phyloP scores from a whole-genome alignment of 1,284 basidiomycete genomes.

The Dichomitus squalens region DNA sequence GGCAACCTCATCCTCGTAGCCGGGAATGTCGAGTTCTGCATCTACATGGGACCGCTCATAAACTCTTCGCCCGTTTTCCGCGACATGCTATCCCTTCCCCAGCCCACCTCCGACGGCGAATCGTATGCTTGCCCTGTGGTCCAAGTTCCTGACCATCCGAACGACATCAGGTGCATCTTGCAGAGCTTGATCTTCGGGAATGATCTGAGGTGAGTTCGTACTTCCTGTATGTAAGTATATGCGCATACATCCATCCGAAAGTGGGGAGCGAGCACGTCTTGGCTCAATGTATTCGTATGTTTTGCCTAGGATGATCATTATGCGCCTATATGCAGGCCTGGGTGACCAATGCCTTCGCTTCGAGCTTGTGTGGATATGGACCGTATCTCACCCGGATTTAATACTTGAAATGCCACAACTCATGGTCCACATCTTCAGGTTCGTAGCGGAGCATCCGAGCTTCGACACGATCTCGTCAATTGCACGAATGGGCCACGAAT shows the following conservation, averaged over 20 bases:
- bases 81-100: slow-evolving; percentile 7
- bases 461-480: background rate
- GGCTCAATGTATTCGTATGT: too few relatives aligned
- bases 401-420: too few relatives aligned
- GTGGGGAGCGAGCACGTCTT: too few relatives aligned
- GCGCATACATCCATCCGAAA: too few relatives aligned
- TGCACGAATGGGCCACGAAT: background rate
- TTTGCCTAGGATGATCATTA: too few relatives aligned
- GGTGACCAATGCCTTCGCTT: too few relatives aligned
- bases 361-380: too few relatives aligned
- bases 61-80: slow-evolving; percentile 8
- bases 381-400: too few relatives aligned
- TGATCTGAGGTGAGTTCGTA: background rate
- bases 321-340: too few relatives aligned
- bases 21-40: background rate
- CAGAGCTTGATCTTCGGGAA: background rate
- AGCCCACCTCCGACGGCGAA: background rate
- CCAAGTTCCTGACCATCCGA: background rate
- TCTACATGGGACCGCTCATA: slow-evolving; percentile 8
- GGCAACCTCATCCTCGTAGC: slow-evolving; percentile 6
- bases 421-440: too few relatives aligned
- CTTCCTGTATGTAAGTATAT: too few relatives aligned
- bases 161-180: background rate
- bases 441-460: background rate
- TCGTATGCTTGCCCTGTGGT: background rate